Percentiles rank a stretch among this genome's conserved stretches.
Conservation (phyloP, 1,284 basidiomycete species). For the Ustilago loliicola region DNA sequence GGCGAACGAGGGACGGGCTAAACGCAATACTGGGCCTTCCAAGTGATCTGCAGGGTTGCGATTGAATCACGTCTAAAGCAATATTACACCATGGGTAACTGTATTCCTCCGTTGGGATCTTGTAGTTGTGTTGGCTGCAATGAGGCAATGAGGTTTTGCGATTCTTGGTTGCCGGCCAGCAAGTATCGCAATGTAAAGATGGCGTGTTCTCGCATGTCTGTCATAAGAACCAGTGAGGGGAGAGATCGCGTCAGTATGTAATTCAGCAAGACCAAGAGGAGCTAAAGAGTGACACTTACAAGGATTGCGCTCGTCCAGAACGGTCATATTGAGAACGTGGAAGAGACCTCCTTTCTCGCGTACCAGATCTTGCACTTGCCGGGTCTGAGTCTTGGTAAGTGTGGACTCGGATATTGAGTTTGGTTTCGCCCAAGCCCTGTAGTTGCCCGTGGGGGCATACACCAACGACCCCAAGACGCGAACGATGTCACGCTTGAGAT, state of each 20-base stretch:
- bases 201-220: conserved; percentile 67
- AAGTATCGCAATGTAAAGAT: conserved; percentile 65
- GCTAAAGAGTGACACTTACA: conserved; percentile 37
- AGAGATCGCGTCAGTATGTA: background rate
- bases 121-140: conserved; percentile 42
- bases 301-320: conserved; percentile 63
- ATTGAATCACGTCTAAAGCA: background rate
- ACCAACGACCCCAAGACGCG: conserved; percentile 51
- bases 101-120: conserved; percentile 11
- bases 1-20: conserved; percentile 21
- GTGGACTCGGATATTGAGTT: background rate
- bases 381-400: conserved; percentile 26
- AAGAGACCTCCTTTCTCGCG: conserved; percentile 59
- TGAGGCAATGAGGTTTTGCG: conserved; percentile 52
- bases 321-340: conserved; percentile 64
- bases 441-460: conserved; percentile 19
- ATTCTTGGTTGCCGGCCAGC: conserved; percentile 57
- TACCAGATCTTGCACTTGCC: conserved; percentile 59
- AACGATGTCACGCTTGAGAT: conserved; percentile 63
- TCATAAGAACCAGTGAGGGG: background rate
- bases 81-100: conserved; percentile 30
- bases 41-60: conserved; percentile 12
- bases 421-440: background rate
- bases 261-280: background rate
- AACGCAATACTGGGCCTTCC: conserved; percentile 29